phyloP scores from a whole-genome alignment of 148 eudicot species.

The Amaranthus hypochondriacus region DNA sequence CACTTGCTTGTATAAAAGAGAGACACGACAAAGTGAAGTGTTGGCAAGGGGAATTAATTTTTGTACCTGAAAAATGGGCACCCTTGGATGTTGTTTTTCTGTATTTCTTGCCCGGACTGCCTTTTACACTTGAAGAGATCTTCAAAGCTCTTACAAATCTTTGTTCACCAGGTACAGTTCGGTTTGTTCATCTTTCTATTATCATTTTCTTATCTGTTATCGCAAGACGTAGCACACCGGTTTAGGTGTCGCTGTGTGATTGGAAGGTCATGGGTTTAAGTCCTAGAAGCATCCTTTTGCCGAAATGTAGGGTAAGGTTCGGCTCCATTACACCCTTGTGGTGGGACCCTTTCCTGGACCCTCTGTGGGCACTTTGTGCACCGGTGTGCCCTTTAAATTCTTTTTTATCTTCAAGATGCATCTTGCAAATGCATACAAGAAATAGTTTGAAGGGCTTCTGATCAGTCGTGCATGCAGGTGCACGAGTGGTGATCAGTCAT shows the following conservation, averaged over 20 bases:
- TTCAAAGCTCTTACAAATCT: constrained; percentile 52
- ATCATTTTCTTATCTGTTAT: not conserved
- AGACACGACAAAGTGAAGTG: constrained; percentile 75
- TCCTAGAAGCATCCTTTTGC: not conserved
- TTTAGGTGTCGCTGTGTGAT: too few relatives aligned
- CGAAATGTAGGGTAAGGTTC: too few relatives aligned
- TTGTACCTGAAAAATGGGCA: constrained; percentile 76
- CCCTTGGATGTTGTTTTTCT: constrained; percentile 85
- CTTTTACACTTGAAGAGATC: constrained; percentile 62
- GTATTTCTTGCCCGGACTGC: constrained; percentile 73
- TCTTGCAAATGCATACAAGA: not conserved
- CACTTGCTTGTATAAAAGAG: constrained; percentile 71
- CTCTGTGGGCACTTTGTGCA: too few relatives aligned
- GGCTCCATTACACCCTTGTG: too few relatives aligned
- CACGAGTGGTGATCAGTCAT: constrained; percentile 86
- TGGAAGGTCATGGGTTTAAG: not conserved
- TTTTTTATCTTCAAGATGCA: not conserved
- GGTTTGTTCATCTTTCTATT: not conserved
- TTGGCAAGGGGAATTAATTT: constrained; percentile 84
- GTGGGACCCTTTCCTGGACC: too few relatives aligned
- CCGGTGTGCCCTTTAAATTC: too few relatives aligned
- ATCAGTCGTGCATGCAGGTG: constrained; percentile 43
- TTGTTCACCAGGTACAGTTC: constrained; percentile 66
- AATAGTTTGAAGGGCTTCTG: not conserved
- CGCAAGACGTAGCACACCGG: too few relatives aligned